Conservation (phyloP, 495 filamentous ascomycete genomes). For the Penicillium herquei region DNA sequence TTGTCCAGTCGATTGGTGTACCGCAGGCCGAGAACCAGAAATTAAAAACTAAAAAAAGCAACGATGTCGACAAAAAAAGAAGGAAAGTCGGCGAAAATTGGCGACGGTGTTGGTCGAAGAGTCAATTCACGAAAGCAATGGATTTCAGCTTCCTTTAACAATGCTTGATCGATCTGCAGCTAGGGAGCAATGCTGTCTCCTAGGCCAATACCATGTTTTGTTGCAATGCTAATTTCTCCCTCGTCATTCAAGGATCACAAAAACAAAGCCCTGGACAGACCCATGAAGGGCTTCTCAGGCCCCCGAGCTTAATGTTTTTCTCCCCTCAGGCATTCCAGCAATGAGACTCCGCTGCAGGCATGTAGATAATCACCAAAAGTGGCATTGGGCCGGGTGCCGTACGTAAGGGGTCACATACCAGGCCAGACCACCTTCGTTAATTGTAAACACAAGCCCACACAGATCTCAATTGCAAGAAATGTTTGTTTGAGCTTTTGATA, state of each 20-base stretch:
- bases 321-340: slow-evolving; percentile 15
- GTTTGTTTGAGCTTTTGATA: no score
- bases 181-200: slow-evolving; percentile 19
- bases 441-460: slow-evolving; percentile 6
- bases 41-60: slow-evolving; percentile 8
- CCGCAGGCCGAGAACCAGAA: background rate
- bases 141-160: slow-evolving; percentile 9
- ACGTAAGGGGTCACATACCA: slow-evolving; percentile 25
- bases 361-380: slow-evolving; percentile 13
- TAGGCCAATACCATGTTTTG: background rate
- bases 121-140: no score
- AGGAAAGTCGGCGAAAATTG: slow-evolving; percentile 8
- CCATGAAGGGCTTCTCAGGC: background rate
- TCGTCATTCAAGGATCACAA: slow-evolving; percentile 14
- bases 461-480: no score
- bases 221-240: slow-evolving; percentile 7
- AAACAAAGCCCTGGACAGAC: slow-evolving; percentile 3
- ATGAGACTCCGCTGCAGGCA: slow-evolving; percentile 11
- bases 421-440: background rate
- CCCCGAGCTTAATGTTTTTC: background rate
- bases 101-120: slow-evolving; percentile 10
- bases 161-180: slow-evolving; percentile 16
- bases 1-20: slow-evolving; percentile 4
- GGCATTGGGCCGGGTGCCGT: background rate
- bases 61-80: slow-evolving; percentile 16